phyloP scores from a whole-genome alignment of 306 rosid genomes.

The Cyamopsis tetragonoloba region DNA sequence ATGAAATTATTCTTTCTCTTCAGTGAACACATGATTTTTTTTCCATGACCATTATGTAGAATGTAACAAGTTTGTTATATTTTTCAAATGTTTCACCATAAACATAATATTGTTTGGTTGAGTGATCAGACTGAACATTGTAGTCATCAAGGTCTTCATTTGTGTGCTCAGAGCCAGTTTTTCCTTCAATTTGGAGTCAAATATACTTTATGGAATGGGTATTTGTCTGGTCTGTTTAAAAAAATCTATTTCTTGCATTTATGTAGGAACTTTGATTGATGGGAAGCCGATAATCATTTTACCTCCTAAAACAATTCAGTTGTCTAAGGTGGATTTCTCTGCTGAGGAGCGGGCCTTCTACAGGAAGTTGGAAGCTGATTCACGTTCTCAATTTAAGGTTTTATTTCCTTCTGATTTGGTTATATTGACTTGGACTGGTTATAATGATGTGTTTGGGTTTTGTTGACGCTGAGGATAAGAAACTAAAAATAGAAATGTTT shows the following conservation, averaged over 20 bases:
- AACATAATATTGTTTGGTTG: slow-evolving; percentile 8
- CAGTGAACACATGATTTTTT: neutral
- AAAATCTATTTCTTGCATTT: slow-evolving; percentile 17
- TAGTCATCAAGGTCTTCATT: slow-evolving; percentile 10
- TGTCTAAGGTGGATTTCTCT: slow-evolving; percentile 79
- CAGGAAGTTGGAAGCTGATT: slow-evolving; percentile 84
- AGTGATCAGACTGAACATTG: slow-evolving; percentile 10
- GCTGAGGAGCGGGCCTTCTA: slow-evolving; percentile 90
- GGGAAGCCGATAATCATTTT: slow-evolving; percentile 84
- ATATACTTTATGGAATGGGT: slow-evolving; percentile 9
- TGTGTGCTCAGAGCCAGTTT: slow-evolving; percentile 5
- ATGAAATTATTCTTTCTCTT: slow-evolving; percentile 2
- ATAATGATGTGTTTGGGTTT: neutral
- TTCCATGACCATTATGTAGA: neutral
- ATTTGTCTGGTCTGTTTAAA: slow-evolving; percentile 24
- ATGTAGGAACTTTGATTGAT: slow-evolving; percentile 75
- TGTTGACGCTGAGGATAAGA: no score
- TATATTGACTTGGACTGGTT: slow-evolving; percentile 7
- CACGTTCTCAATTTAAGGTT: slow-evolving; percentile 91
- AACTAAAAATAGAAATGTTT: no score
- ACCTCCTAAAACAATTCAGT: slow-evolving; percentile 71
- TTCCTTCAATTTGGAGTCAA: slow-evolving; percentile 17
- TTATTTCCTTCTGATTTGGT: slow-evolving; percentile 10
- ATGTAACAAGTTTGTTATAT: neutral
- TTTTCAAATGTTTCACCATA: neutral